Evolutionary conservation across 495 filamentous ascomycete species (phyloP).

Genomic region (Symbiotaphrina buchneri): DNA sequence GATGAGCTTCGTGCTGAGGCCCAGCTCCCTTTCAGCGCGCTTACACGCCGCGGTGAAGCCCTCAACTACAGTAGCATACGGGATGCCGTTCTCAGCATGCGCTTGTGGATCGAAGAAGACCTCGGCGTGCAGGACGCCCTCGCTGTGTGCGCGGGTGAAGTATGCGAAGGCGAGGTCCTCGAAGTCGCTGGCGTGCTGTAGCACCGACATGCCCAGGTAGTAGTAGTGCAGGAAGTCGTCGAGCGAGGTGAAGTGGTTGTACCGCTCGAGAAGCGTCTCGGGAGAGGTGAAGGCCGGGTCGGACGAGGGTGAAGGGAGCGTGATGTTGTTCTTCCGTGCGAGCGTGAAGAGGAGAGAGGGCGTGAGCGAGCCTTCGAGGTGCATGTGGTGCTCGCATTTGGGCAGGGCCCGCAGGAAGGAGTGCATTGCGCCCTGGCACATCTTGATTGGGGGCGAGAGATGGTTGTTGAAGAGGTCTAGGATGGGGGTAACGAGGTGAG

Average conservation of each 20-base stretch:
- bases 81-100: slow-evolving; percentile 38
- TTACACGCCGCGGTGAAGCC: slow-evolving; percentile 35
- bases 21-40: slow-evolving; percentile 37
- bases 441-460: too few relatives aligned
- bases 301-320: slow-evolving; percentile 23
- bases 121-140: slow-evolving; percentile 52
- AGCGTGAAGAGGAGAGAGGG: slow-evolving; percentile 47
- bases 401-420: slow-evolving; percentile 41
- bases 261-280: slow-evolving; percentile 32
- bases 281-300: slow-evolving; percentile 37
- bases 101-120: slow-evolving; percentile 68
- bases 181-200: slow-evolving; percentile 37
- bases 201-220: slow-evolving; percentile 51
- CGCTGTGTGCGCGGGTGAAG: slow-evolving; percentile 35
- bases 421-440: slow-evolving; percentile 33
- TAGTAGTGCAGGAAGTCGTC: slow-evolving; percentile 66
- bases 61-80: slow-evolving; percentile 30
- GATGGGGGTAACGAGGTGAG: too few relatives aligned
- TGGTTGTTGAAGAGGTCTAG: too few relatives aligned
- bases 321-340: slow-evolving; percentile 34
- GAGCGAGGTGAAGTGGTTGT: slow-evolving; percentile 39
- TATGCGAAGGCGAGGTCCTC: slow-evolving; percentile 55
- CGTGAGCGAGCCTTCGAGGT: slow-evolving; percentile 49
- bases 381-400: slow-evolving; percentile 65
- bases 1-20: slow-evolving; percentile 36